Evolutionary conservation across 2,329 filamentous ascomycete genomes (phyloP), one percentile per base, ranked within the genome.

Genomic region (Fusarium burgessii): DNA sequence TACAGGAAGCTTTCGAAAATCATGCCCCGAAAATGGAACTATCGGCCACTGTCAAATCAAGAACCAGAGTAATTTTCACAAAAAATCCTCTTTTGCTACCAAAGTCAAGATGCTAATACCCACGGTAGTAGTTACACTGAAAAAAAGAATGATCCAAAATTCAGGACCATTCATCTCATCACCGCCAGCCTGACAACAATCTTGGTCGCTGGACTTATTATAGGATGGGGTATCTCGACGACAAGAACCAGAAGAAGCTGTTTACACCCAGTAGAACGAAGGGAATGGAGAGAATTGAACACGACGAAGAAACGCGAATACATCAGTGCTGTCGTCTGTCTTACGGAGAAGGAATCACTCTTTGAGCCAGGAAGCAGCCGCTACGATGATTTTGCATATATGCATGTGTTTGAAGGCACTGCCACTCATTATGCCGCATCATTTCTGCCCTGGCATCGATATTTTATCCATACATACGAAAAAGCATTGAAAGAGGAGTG

Each of bases 81-180:
- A 9, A 7, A 1, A 14, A 17, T 2, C 9, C 4, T 11, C 18
- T 11, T 8, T 11, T 17, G 12, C 4, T 20, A 8, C 17, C 6
- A 7, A 9, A 33, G 3, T 2, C 13, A 12, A 13, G 7, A 23
- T 23, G n/a, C 29, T 49, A 35, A 49, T 18, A 3, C 12, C 5
- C 3, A 5, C n/a, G 27, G 10, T 29, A 29, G 10, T 29, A 49
- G 46, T 10, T 11, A 18, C 1, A 6, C 5, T 4, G 11, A 35
- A 10, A 18, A 23, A 2, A 3, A 23, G 10, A 49, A 8, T 0
- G 2, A 15, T 7, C 2, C 2, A 6, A 18, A 20, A 5, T 9
- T 12, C 36, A 7, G 3, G 5, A 49, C 9, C 1, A 23, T 27
- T 6, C 18, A 20, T 18, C 7, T 23, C 15, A 49, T 49, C n/a